Base-by-base conservation (phyloP, 2,329 filamentous ascomycete genomes). In the Exophiala lecanii-corni region DNA sequence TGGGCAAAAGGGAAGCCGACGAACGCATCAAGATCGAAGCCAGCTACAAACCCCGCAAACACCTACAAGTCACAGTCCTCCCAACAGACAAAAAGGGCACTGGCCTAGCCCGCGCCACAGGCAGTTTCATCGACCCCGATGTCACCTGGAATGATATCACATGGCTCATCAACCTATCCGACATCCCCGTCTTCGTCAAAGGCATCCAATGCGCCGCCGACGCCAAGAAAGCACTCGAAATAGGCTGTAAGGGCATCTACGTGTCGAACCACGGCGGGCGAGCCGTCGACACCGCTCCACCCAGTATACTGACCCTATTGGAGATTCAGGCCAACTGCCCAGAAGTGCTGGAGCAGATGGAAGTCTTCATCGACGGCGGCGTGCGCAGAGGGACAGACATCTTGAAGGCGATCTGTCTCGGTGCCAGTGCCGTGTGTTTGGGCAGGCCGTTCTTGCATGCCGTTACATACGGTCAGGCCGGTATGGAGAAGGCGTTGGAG, bases 251-350 rank as follows among this genome's bases (percentile, higher is more conserved):
- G 44, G 76, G 75, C 1, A 74, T 80, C 35, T 58, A 78, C 44
- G 51, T 81, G 23, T 76, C 71, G 47, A 81, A 80, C 47, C 77
- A 80, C 42, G 76, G 77, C 13, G 77, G 77, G 2, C 63, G 77
- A 19, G 73, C 74, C 1, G 62, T 76, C 1, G 76, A 79, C 39
- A 55, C 50, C 1, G 45, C 48, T 17, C 38, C 40, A 15, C 51
- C 81, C 0, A 71, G 75, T 1, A 68, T 85, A 20, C 59, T 83
- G 23, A 71, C 78, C 0, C 57, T 85, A 3, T 61, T 85, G 1
- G 81, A 86, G 62, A 67, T 85, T 48, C 78, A 73, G 68, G 39
- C 66, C 58, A 43, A 63, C 72, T 1, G 73, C 74, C 45, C 62
- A 65, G 19, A 62, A 62, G 35, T 55, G 12, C 36, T 55, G 6